Base-by-base conservation (phyloP, 169 alveolate species). In the Cryptosporidium andersoni region DNA sequence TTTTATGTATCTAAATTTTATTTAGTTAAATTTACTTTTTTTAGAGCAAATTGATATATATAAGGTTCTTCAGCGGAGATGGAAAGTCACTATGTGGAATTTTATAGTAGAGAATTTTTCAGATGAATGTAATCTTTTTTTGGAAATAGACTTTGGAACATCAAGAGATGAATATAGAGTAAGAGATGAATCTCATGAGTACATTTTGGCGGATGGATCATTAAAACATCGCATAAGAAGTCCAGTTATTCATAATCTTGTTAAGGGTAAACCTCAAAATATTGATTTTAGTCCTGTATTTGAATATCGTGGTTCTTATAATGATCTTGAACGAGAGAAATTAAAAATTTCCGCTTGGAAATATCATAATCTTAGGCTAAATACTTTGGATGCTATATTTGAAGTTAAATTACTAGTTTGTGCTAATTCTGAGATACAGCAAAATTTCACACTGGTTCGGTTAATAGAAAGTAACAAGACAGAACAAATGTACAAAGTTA, bases 251-350 rank as follows among this genome's bases (percentile, higher is more conserved):
- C 90, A 90, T 43, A 91, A 92, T 43, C 92, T 92, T 2, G 81
- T 80, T 11, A 90, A 89, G 58, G 94, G 91, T 34, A 89, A 88
- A 51, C 89, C 93, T 51, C 89, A 93, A 40, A 64, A 82, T 43
- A 90, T 92, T 88, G 89, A 92, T 42, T 92, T 91, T 62, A 62
- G 90, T 25, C 90, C 92, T 81, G 89, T 91, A 14, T 91, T 92
- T 80, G 96, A 92, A 64, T 92, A 92, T 55, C 66, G 95, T 56
- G 96, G 96, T 14, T 91, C 94, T 14, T 92, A 92, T 62, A 62
- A 89, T 52, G 96, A 92, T 90, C 80, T 92, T 52, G 96, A 92
- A 81, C 63, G 88, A 64, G 96, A 92, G 60, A 92, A 91, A 64
- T 88, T 92, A 48, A 82, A 92, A 48, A 88, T 92, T 65, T 91